Conservation (phyloP, 192 early-diverging fungal genomes). For the Backusella parvicylindrica region DNA sequence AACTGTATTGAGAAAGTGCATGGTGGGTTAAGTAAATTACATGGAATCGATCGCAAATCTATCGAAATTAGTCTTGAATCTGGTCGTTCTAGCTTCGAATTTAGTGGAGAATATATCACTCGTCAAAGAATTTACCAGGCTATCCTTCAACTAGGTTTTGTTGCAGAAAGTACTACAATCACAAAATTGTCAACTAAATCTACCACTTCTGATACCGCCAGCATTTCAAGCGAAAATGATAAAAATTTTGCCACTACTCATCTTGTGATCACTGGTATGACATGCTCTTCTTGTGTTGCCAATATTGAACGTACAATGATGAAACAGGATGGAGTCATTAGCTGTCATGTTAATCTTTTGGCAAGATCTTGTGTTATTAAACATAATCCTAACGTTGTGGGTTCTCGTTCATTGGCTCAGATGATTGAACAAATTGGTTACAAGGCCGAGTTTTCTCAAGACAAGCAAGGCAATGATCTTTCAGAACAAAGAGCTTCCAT, state of each 20-base stretch:
- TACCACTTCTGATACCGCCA: conserved; percentile 66
- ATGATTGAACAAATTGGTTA: conserved; percentile 61
- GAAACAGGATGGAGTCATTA: conserved; percentile 39
- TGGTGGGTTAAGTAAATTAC: conserved; percentile 20
- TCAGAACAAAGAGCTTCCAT: conserved; percentile 32
- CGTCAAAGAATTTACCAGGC: conserved; percentile 31
- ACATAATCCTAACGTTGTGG: conserved; percentile 51
- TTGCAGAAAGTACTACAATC: conserved; percentile 50
- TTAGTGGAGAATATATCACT: conserved; percentile 35
- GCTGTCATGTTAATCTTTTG: conserved; percentile 50
- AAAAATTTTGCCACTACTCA: conserved; percentile 48
- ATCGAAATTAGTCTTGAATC: conserved; percentile 44
- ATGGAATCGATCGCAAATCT: conserved; percentile 21
- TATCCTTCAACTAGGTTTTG: conserved; percentile 39
- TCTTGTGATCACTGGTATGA: conserved; percentile 96
- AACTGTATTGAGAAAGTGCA: conserved; percentile 40
- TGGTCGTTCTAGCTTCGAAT: conserved; percentile 49
- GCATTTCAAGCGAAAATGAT: conserved; percentile 23
- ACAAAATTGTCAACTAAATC: conserved; percentile 61
- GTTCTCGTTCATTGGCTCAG: conserved; percentile 57
- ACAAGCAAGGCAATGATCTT: conserved; percentile 20
- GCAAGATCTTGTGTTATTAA: conserved; percentile 46
- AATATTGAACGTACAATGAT: conserved; percentile 68
- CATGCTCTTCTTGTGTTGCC: conserved; percentile 75
- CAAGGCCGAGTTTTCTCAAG: conserved; percentile 41